Conservation (phyloP, 768 basidiomycete species). For the Rhizopogon vulgaris region DNA sequence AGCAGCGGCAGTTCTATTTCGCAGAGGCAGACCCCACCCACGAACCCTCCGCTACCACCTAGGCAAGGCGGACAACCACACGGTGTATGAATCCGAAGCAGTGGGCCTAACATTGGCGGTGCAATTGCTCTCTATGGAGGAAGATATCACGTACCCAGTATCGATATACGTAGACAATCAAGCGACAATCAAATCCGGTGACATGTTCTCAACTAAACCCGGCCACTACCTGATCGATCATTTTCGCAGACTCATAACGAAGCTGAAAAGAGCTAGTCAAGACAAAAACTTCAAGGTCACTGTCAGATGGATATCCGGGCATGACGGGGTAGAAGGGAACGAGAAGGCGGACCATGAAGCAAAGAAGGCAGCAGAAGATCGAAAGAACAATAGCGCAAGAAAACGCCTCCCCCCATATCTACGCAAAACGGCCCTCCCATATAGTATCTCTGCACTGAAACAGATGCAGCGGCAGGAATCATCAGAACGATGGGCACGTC, state of each 20-base stretch:
- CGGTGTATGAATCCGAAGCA: constrained; percentile 12
- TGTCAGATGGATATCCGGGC: constrained; percentile 12
- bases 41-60: constrained; percentile 6
- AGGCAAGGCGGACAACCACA: constrained; percentile 10
- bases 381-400: not conserved
- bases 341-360: constrained; percentile 17
- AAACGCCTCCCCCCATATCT: not conserved
- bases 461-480: not conserved
- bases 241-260: not conserved
- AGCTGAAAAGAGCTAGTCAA: not conserved
- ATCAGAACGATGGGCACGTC: not conserved
- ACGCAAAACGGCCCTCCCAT: not conserved
- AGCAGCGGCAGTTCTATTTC: constrained; percentile 10
- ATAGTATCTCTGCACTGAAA: constrained; percentile 5
- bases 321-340: constrained; percentile 13
- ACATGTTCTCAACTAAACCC: not conserved
- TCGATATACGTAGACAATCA: constrained; percentile 12
- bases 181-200: constrained; percentile 8
- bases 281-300: not conserved
- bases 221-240: constrained; percentile 3
- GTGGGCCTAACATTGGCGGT: constrained; percentile 9
- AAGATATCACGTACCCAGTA: not conserved
- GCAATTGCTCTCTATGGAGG: constrained; percentile 1
- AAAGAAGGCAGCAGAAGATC: constrained; percentile 8
- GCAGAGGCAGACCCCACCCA: not conserved